A percentile compares a stretch with the other conserved stretches of the same genome.
phyloP scores from a whole-genome alignment of 1,284 basidiomycete species.

The Cryptococcus amylolentus region DNA sequence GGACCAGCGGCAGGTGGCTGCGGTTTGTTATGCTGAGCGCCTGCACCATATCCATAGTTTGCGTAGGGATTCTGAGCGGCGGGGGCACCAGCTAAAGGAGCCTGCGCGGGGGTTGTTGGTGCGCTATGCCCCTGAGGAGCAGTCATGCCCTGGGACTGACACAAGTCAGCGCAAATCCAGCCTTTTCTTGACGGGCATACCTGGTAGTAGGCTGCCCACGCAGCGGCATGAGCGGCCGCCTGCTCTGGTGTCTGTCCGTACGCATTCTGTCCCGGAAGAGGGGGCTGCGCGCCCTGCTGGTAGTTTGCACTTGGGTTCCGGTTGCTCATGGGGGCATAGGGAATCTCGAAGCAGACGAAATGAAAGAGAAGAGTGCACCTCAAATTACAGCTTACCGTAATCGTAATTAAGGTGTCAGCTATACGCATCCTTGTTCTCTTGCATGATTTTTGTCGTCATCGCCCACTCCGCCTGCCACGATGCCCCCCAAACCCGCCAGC shows the following conservation, averaged over 20 bases:
- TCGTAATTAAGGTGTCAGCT: neutral
- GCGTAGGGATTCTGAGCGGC: slow-evolving; percentile 38
- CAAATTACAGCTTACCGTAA: neutral
- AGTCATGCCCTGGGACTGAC: slow-evolving; percentile 30
- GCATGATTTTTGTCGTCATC: neutral
- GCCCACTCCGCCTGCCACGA: neutral
- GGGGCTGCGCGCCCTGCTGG: slow-evolving; percentile 54
- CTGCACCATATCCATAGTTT: slow-evolving; percentile 47
- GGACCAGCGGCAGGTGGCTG: slow-evolving; percentile 11
- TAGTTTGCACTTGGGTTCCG: slow-evolving; percentile 30
- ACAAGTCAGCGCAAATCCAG: neutral
- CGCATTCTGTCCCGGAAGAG: slow-evolving; percentile 32
- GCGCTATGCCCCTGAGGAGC: slow-evolving; percentile 17
- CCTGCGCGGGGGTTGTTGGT: slow-evolving; percentile 11
- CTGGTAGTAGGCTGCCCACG: slow-evolving; percentile 49
- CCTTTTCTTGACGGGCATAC: slow-evolving; percentile 16
- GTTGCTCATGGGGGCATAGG: slow-evolving; percentile 30
- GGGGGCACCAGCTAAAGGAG: slow-evolving; percentile 12
- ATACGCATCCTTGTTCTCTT: too few species aligned
- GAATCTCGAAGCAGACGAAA: neutral
- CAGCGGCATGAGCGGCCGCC: slow-evolving; percentile 39
- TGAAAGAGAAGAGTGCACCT: neutral
- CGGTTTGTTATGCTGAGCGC: slow-evolving; percentile 26
- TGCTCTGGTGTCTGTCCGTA: slow-evolving; percentile 19
- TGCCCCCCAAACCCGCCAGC: slow-evolving; percentile 11